A percentile compares a stretch with the other conserved stretches of the same genome.
phyloP scores from a whole-genome alignment of 2,329 filamentous ascomycete species.

The Bipolaris sorokiniana region DNA sequence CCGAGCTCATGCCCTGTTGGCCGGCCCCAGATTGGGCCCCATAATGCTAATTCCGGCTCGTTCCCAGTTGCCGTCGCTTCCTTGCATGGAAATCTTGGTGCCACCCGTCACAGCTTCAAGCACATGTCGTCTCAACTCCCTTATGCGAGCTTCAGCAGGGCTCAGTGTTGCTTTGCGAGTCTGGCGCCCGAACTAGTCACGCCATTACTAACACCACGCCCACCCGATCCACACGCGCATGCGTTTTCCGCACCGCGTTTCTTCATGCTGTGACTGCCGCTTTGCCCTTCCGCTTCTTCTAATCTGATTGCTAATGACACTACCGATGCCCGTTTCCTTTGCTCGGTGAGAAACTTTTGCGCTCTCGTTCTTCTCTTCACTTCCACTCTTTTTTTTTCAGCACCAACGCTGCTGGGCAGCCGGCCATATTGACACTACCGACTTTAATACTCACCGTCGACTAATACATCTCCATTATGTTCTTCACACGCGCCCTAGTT shows the following conservation, averaged over 20 bases:
- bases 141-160: constrained; percentile 30
- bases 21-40: constrained; percentile 26
- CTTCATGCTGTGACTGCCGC: constrained; percentile 10
- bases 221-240: constrained; percentile 25
- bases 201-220: constrained; percentile 32
- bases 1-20: constrained; percentile 35
- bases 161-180: constrained; percentile 41
- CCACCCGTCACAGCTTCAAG: constrained; percentile 43
- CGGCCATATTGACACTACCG: constrained; percentile 29
- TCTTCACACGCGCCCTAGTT: constrained; percentile 39
- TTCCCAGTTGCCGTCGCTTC: constrained; percentile 22
- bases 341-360: constrained; percentile 29
- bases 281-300: constrained; percentile 30
- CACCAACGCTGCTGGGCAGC: constrained; percentile 48
- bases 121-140: constrained; percentile 43
- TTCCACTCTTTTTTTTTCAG: constrained; percentile 34
- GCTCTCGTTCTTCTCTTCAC: constrained; percentile 38
- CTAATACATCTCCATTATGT: constrained; percentile 44
- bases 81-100: constrained; percentile 38
- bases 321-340: constrained; percentile 40
- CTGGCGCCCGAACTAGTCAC: constrained; percentile 35
- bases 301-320: constrained; percentile 38
- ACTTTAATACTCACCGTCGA: constrained; percentile 44
- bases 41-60: constrained; percentile 29
- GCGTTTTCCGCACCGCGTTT: constrained; percentile 26